phyloP scores from a whole-genome alignment of 2,329 filamentous ascomycete species.

The Chrysosporium keratinophilum region DNA sequence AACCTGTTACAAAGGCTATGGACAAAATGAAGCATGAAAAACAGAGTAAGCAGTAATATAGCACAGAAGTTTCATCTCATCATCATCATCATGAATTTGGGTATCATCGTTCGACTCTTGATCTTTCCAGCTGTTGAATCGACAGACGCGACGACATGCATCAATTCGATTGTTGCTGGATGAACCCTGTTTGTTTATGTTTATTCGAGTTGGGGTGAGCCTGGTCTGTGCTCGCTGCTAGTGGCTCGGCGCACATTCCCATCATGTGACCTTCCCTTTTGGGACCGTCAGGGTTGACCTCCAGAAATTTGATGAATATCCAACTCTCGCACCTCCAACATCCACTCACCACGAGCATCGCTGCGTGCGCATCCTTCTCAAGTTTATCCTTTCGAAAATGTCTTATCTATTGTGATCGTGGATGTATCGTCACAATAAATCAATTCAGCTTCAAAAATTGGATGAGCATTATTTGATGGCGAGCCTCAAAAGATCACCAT shows the following conservation, averaged over 20 bases:
- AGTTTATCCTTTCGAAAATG: neutral
- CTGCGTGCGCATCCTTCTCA: neutral
- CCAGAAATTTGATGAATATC: neutral
- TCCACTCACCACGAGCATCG: neutral
- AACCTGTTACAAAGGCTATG: neutral
- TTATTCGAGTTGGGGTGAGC: constrained; percentile 5
- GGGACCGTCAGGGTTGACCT: neutral
- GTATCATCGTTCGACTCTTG: neutral
- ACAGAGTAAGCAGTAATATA: neutral
- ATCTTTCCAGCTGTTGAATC: neutral
- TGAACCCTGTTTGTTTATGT: constrained; percentile 18
- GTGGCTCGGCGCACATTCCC: neutral
- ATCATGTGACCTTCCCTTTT: constrained; percentile 8
- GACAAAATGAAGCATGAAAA: neutral
- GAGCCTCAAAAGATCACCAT: neutral
- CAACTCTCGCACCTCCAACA: neutral
- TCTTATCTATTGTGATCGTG: neutral
- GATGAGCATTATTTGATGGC: neutral
- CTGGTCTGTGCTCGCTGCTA: constrained; percentile 12
- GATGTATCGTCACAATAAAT: neutral
- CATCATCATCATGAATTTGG: neutral
- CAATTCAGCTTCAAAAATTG: neutral
- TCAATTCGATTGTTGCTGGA: constrained; percentile 7
- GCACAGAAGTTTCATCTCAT: neutral
- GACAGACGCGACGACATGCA: neutral